Conservation (phyloP, 768 basidiomycete genomes). For the Mycena pura region DNA sequence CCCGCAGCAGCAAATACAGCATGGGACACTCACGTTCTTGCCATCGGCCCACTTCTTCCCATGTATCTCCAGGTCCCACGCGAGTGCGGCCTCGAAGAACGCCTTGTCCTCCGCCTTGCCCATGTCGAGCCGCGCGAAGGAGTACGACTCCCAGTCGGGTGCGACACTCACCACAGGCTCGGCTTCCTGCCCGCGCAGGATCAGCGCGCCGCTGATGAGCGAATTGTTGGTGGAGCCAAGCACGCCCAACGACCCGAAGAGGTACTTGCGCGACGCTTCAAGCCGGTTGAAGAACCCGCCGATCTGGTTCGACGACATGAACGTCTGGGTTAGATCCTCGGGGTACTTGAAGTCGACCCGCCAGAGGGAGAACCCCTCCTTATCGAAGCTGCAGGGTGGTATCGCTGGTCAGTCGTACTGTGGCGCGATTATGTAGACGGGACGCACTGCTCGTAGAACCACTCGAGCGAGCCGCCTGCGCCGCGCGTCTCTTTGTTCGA, state of each 20-base stretch:
- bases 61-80: constrained; percentile 89
- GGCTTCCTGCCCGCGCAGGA: constrained; percentile 80
- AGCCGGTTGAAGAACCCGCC: constrained; percentile 97
- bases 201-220: constrained; percentile 79
- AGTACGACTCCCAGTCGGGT: constrained; percentile 91
- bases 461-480: constrained; percentile 82
- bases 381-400: constrained; percentile 68
- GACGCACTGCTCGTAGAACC: constrained; percentile 93
- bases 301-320: constrained; percentile 94
- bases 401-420: neutral
- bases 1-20: no score
- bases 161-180: constrained; percentile 76
- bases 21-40: constrained; percentile 85
- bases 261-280: constrained; percentile 94
- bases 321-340: constrained; percentile 85
- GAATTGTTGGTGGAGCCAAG: constrained; percentile 81
- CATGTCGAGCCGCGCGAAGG: constrained; percentile 78
- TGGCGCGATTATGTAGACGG: neutral
- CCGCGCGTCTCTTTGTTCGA: constrained; percentile 95
- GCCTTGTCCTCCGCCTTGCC: constrained; percentile 76
- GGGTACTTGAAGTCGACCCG: constrained; percentile 96
- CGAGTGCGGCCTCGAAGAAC: constrained; percentile 90
- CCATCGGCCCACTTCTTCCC: constrained; percentile 92
- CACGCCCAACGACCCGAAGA: constrained; percentile 94
- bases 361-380: constrained; percentile 88